Base-by-base conservation (phyloP, 2,329 filamentous ascomycete genomes). In the Coniochaeta sp. region DNA sequence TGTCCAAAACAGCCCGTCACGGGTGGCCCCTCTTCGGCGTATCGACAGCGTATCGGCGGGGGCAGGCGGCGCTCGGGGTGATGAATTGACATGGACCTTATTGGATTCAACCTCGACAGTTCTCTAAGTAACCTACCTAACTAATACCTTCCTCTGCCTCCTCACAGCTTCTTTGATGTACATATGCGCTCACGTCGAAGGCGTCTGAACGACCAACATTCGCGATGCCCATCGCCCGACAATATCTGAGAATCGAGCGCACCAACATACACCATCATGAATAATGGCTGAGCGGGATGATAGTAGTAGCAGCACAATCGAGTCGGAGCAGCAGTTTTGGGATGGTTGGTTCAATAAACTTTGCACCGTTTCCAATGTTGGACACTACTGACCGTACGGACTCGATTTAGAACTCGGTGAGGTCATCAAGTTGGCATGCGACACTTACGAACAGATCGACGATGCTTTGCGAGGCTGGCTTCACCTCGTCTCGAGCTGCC, bases 321-420 rank as follows among this genome's bases (percentile, higher is more conserved):
- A 93, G 75, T 88, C 86, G 74, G 90, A 91, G 77, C 84, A 91
- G 74, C 88, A 93, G 76, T 92, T 96, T 78, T 97, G 92, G 93
- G 82, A 87, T 75, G 90, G 93, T 96, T 66, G 66, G 74, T 71
- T 58, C 36, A 62, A 64, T 65, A 59, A 62, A 55, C 36, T 55
- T 52, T 44, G 42, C 34, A 57, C 61, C 36, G 52, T n/a, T 47
- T n/a, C 40, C 42, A 17, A 32, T 32, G 50, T 10, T 55, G 50
- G 42, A 32, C 50, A 32, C n/a, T 16, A 30, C 30, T 30, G 26
- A 34, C 50, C n/a, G 26, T 34, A 8, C 42, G 14, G n/a, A 24
- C 42, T 47, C 19, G 7, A n/a, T 58, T 3, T 64, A 85, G 82
- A 81, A 59, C 74, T 86, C 61, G 71, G 74, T 62, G 70, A 72